Base-by-base conservation (phyloP, 2,329 filamentous ascomycete genomes). In the Trichophyton mentagrophytes region DNA sequence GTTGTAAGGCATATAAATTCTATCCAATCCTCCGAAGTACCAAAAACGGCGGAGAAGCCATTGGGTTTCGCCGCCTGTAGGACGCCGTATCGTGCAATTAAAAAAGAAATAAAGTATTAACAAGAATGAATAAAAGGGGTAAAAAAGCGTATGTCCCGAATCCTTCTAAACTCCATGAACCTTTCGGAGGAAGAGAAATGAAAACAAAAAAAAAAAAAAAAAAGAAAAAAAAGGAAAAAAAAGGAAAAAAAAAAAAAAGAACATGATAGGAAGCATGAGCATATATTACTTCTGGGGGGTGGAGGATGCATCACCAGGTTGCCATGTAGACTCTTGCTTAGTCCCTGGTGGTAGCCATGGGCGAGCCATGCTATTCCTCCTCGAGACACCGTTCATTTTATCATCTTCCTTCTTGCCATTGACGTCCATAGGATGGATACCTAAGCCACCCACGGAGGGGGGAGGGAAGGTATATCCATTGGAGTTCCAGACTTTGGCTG, bases 291-390 rank as follows among this genome's bases (percentile, higher is more conserved):
- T 47, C 44, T 60, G 46, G 36, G 64, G 67, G 60, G 66, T 62
- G 61, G 62, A 64, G 38, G 66, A 60, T 51, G 67, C 66, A 66
- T 83, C 80, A 60, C 71, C 74, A 27, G 71, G 70, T 65, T 77
- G 78, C 91, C 90, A 96, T 1, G 89, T 95, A 58, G 90, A 87
- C 71, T 95, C 88, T 71, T 92, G 88, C 69, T 84, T 90, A 1
- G 89, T 95, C 6, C 90, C 89, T 0, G 87, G 86, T 17, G 87
- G 82, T 62, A 95, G 75, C 84, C 88, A 92, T 25, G 73, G 72
- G 42, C 69, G 69, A 53, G 73, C 70, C 61, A 68, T 71, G 60
- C 74, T 77, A 44, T 70, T 67, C 46, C 71, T 73, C 56, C 74
- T 72, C 40, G 75, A 68, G 61, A 74, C 71, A 17, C 72, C 69